A percentile compares a stretch with the other conserved stretches of the same genome.
Evolutionary conservation across 2,329 filamentous ascomycete species (phyloP).

Genomic region (Sarocladium brachiariae): DNA sequence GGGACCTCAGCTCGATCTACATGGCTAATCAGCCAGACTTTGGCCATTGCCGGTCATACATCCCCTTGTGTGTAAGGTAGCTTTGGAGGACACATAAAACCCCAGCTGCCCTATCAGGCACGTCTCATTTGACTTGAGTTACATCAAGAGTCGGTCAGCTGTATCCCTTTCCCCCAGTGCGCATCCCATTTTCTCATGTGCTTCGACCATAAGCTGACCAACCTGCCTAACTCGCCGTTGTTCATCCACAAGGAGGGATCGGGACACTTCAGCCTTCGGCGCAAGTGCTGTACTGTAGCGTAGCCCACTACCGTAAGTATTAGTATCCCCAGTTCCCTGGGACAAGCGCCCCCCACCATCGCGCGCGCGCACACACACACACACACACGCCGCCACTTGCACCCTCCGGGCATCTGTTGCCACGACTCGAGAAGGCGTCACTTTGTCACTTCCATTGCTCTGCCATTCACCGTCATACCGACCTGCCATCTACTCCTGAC

Average conservation of each 20-base stretch:
- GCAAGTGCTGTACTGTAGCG: neutral
- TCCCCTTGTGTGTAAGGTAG: too few relatives aligned
- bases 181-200: too few relatives aligned
- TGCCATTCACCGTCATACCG: neutral
- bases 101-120: too few relatives aligned
- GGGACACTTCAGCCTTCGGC: neutral
- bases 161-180: too few relatives aligned
- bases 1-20: neutral
- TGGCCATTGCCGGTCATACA: too few relatives aligned
- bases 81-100: too few relatives aligned
- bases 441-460: slow-evolving; percentile 1
- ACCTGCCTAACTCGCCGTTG: too few relatives aligned
- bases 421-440: neutral
- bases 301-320: neutral
- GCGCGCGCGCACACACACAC: neutral
- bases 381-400: neutral
- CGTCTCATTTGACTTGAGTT: too few relatives aligned
- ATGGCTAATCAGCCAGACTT: neutral
- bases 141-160: too few relatives aligned
- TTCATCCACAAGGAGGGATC: too few relatives aligned
- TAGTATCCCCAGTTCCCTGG: neutral
- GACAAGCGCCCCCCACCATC: neutral
- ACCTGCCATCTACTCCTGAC: neutral
- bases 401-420: neutral
- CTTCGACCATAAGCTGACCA: too few relatives aligned